Evolutionary conservation across 2,329 filamentous ascomycete species (phyloP).

Genomic region (Cladophialophora carrionii): DNA sequence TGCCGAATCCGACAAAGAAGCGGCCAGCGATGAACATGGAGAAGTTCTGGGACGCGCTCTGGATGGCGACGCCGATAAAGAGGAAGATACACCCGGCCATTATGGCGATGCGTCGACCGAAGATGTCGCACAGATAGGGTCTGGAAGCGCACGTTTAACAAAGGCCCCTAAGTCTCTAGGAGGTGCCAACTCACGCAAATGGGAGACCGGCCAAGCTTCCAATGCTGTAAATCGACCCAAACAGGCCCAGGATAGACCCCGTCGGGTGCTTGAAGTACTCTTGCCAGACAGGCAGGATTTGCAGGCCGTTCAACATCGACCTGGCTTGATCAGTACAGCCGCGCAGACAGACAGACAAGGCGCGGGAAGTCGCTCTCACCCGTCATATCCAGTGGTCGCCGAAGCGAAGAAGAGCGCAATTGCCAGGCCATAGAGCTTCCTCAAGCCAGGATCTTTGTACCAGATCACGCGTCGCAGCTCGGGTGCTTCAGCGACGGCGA

Average conservation of each 20-base stretch:
- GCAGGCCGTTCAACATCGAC: constrained; percentile 32
- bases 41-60: constrained; percentile 37
- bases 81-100: constrained; percentile 30
- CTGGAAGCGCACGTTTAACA: background rate
- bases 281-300: constrained; percentile 28
- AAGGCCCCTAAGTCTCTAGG: background rate
- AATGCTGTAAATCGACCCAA: constrained; percentile 24
- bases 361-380: constrained; percentile 41
- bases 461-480: constrained; percentile 61
- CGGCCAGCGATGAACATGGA: constrained; percentile 62
- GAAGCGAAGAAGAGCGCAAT: constrained; percentile 63
- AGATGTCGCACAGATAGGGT: constrained; percentile 13
- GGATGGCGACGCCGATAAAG: constrained; percentile 38
- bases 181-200: constrained; percentile 15
- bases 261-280: constrained; percentile 33
- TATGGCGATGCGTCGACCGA: constrained; percentile 27
- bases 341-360: background rate
- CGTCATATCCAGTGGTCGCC: constrained; percentile 61
- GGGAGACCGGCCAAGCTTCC: constrained; percentile 22
- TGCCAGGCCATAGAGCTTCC: constrained; percentile 59
- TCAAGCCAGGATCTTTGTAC: constrained; percentile 60
- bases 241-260: constrained; percentile 24
- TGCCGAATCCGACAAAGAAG: constrained; percentile 68
- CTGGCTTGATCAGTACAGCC: constrained; percentile 41
- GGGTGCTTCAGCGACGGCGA: constrained; percentile 52